These are phyloP conservation scores for Carpinus viminea DNA, from an alignment of 306 rosid genomes.

Conservation along the genomic window DNA sequence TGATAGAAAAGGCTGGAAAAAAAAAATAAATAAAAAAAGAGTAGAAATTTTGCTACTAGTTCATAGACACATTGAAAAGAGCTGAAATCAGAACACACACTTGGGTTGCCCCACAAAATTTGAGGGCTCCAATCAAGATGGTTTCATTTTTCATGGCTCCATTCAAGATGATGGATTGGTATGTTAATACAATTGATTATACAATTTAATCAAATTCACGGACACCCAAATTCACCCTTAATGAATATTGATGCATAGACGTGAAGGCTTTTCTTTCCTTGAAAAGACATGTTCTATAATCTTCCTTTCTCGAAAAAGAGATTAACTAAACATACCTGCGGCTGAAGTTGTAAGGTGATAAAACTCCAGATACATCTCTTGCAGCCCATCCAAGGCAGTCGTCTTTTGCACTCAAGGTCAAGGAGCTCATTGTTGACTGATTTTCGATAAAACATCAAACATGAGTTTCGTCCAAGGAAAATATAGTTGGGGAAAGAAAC, in stretches of 20 bases:
- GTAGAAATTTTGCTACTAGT: neutral
- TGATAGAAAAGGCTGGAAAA: neutral
- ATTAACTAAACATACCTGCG: slow-evolving; percentile 49
- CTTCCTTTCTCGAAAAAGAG: neutral
- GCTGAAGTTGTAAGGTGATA: slow-evolving; percentile 67
- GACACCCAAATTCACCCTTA: neutral
- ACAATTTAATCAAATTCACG: neutral
- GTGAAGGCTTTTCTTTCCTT: neutral
- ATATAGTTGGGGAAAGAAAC: neutral
- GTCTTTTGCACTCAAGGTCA: slow-evolving; percentile 27
- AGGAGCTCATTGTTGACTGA: slow-evolving; percentile 47
- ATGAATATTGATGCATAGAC: neutral
- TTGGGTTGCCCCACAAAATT: neutral
- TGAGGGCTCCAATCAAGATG: neutral
- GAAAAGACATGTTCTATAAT: neutral
- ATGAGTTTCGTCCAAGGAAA: neutral
- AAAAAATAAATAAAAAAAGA: neutral
- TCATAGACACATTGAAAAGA: neutral
- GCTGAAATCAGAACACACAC: neutral
- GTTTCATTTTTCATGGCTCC: neutral
- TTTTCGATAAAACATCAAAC: slow-evolving; percentile 7
- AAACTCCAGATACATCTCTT: slow-evolving; percentile 66
- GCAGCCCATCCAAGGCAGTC: slow-evolving; percentile 86
- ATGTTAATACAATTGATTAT: neutral
- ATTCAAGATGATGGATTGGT: neutral